Conservation (phyloP, 1,284 basidiomycete species). For the Microbotryum violaceum region DNA sequence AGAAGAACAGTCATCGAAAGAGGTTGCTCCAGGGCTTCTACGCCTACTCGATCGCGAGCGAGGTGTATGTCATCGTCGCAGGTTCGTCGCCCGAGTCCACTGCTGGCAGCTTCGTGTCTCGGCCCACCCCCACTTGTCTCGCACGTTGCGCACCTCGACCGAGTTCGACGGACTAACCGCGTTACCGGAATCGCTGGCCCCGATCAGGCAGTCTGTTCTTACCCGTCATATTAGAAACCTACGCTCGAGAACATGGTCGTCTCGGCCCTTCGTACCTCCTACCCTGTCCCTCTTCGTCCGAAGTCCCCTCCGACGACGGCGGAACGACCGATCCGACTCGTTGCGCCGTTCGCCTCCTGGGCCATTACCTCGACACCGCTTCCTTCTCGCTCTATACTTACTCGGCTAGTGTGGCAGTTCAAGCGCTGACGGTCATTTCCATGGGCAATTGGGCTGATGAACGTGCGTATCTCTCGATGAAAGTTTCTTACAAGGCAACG, state of each 20-base stretch:
- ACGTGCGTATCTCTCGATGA: slow-evolving; percentile 45
- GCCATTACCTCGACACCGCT: slow-evolving; percentile 27
- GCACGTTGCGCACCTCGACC: too few species aligned
- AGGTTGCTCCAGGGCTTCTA: slow-evolving; percentile 19
- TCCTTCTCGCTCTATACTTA: slow-evolving; percentile 43
- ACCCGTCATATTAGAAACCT: slow-evolving; percentile 26
- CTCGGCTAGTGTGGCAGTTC: slow-evolving; percentile 72
- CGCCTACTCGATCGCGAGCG: slow-evolving; percentile 29
- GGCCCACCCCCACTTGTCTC: too few species aligned
- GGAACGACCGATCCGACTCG: not conserved
- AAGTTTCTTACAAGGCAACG: too few species aligned
- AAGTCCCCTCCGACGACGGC: not conserved
- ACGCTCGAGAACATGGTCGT: slow-evolving; percentile 24
- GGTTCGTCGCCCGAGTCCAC: not conserved
- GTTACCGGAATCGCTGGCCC: too few species aligned
- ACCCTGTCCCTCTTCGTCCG: slow-evolving; percentile 14
- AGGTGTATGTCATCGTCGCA: slow-evolving; percentile 13
- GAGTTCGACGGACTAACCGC: too few species aligned
- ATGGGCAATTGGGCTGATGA: slow-evolving; percentile 81
- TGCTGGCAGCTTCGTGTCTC: not conserved
- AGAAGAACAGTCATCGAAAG: not conserved
- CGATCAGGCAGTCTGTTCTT: slow-evolving; percentile 24
- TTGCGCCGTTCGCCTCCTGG: slow-evolving; percentile 22
- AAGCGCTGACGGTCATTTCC: slow-evolving; percentile 81
- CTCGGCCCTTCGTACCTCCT: slow-evolving; percentile 9